Percentiles rank a stretch among this genome's conserved stretches.
phyloP scores from a whole-genome alignment of 345 rosid species.

The Geranium brycei region DNA sequence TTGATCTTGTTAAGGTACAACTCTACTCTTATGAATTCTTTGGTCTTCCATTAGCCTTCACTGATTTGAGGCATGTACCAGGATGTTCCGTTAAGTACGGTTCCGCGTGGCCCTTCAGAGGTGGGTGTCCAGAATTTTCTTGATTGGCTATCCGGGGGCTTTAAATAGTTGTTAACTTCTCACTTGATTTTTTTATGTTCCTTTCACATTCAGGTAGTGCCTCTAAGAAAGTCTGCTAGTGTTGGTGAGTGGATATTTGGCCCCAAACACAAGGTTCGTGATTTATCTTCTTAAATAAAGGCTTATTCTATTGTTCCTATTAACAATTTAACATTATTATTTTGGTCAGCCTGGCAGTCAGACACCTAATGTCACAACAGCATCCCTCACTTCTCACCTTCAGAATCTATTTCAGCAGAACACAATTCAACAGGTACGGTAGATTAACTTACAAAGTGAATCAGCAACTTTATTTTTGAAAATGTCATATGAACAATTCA shows the following conservation, averaged over 20 bases:
- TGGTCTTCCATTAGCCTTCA: slow-evolving; percentile 20
- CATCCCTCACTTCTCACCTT: slow-evolving; percentile 57
- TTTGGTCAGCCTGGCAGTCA: slow-evolving; percentile 47
- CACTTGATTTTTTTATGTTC: slow-evolving; percentile 10
- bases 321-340: slow-evolving; percentile 2
- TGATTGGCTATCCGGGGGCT: background rate
- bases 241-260: slow-evolving; percentile 82
- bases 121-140: slow-evolving; percentile 24
- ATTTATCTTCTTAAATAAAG: slow-evolving; percentile 1
- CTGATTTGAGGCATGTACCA: slow-evolving; percentile 33
- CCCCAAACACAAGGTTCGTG: slow-evolving; percentile 49
- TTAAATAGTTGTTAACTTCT: slow-evolving; percentile 9
- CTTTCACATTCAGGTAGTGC: slow-evolving; percentile 48
- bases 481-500: background rate
- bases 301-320: too few relatives aligned
- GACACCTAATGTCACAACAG: slow-evolving; percentile 27
- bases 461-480: background rate
- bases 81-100: slow-evolving; percentile 81
- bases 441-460: background rate
- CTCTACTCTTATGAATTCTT: slow-evolving; percentile 11
- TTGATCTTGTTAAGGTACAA: slow-evolving; percentile 87
- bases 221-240: slow-evolving; percentile 89
- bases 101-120: slow-evolving; percentile 79
- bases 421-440: slow-evolving; percentile 69
- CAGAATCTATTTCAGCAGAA: slow-evolving; percentile 85